Evolutionary conservation across 345 rosid genomes (phyloP).

Genomic region (Viola odorata): DNA sequence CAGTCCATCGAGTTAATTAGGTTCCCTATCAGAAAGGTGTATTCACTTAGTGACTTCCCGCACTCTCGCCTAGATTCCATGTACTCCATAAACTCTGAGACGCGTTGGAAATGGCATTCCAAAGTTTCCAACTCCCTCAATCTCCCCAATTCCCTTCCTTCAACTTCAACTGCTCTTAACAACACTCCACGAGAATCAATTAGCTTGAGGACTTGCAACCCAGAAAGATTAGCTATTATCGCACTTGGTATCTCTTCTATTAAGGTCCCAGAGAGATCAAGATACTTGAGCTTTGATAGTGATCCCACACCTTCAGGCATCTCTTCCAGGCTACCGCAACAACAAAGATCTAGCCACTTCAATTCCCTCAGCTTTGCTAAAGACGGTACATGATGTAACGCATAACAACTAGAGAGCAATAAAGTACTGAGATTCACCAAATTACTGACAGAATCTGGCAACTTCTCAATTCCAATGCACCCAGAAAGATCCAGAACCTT

Average conservation of each 20-base stretch:
- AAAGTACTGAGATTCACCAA: slow-evolving; percentile 15
- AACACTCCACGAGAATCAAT: not conserved
- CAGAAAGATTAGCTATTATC: slow-evolving; percentile 11
- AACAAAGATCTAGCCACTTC: slow-evolving; percentile 16
- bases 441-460: slow-evolving; percentile 20
- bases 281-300: slow-evolving; percentile 12
- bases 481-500: slow-evolving; percentile 13
- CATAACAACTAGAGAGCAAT: not conserved
- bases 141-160: slow-evolving; percentile 7
- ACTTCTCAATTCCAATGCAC: not conserved
- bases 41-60: too few relatives aligned
- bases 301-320: slow-evolving; percentile 18
- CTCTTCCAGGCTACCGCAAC: not conserved
- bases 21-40: too few relatives aligned
- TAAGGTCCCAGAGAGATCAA: slow-evolving; percentile 3
- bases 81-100: too few relatives aligned
- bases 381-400: slow-evolving; percentile 12
- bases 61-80: too few relatives aligned
- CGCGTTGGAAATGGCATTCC: too few relatives aligned
- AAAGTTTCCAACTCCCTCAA: slow-evolving; percentile 15
- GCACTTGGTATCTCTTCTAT: slow-evolving; percentile 5
- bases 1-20: too few relatives aligned
- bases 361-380: slow-evolving; percentile 10
- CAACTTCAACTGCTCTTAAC: not conserved
- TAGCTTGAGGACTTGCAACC: slow-evolving; percentile 4